Evolutionary conservation across 2,329 filamentous ascomycete species (phyloP), one percentile per base, ranked within the genome.

Genomic region (Xylaria sp.): DNA sequence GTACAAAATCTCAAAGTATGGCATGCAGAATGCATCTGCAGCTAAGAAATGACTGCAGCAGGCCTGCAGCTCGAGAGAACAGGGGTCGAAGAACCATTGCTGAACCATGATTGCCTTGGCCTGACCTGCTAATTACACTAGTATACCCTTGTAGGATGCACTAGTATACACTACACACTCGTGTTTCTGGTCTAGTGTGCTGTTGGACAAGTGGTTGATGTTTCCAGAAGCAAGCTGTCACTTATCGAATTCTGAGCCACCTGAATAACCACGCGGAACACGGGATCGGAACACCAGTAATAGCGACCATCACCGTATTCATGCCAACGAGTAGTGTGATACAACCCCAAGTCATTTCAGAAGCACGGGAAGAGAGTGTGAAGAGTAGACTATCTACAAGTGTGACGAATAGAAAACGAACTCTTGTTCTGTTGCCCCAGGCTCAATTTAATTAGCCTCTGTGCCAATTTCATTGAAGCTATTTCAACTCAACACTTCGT

Each of bases 1-100:
- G 60, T 66, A 60, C 58, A 70, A 57, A 68, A 69, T 69, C 55
- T 67, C 53, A 66, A 62, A 72, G 69, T 76, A 76, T 72, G 73
- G 72, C 73, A 75, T 77, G 75, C 75, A 76, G 73, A 74, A 71
- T 71, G 73, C 69, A 75, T 74, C 74, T 77, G 75, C 75, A 76
- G 72, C 75, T 75, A 76, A 74, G 68, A 57, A 71, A 70, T 72
- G 67, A 72, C 71, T 75, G 73, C 74, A 73, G 71, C 63, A 54
- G 22, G 55, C 55, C 69, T 72, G 71, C 71, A 75, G 69, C 72
- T 65, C 55, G 55, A 68, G 68, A 70, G 69, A 74, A 72, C 73
- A 72, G 63, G 73, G 73, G 44, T 72, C 45, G 25, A 56, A 25
- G 47, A 50, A 45, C 63, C 47, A 50, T 29, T 27, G 45, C 22